Conservation (phyloP, 1,284 basidiomycete species). For the Ustilago esculenta region DNA sequence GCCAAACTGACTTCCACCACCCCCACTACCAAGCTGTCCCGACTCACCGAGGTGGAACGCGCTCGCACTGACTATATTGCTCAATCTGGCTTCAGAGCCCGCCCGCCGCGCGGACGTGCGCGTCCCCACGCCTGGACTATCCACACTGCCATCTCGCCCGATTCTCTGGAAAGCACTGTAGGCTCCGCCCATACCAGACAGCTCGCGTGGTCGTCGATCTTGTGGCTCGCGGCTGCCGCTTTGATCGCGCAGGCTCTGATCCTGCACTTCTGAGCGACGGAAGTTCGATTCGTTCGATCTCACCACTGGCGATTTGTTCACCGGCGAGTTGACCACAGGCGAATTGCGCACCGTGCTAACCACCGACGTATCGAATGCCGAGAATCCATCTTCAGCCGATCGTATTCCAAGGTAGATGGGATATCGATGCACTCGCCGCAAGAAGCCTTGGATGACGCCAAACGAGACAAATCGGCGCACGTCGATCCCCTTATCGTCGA, state of each 20-base stretch:
- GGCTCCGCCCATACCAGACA: conserved; percentile 33
- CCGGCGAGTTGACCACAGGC: conserved; percentile 18
- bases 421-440: conserved; percentile 90
- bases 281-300: conserved; percentile 11
- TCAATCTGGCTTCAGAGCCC: conserved; percentile 22
- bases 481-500: conserved; percentile 77
- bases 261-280: background rate
- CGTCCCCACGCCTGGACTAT: conserved; percentile 27
- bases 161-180: conserved; percentile 31
- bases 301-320: conserved; percentile 26
- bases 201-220: conserved; percentile 37
- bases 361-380: conserved; percentile 17
- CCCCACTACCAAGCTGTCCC: conserved; percentile 10
- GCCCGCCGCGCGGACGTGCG: conserved; percentile 11
- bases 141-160: conserved; percentile 40
- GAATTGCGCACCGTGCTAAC: conserved; percentile 36
- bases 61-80: conserved; percentile 23
- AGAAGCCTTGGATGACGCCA: conserved; percentile 97
- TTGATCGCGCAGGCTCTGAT: conserved; percentile 12
- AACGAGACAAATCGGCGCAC: conserved; percentile 94
- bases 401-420: conserved; percentile 73
- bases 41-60: conserved; percentile 24
- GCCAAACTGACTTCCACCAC: conserved; percentile 26
- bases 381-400: conserved; percentile 7
- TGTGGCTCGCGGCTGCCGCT: conserved; percentile 47